These are phyloP conservation scores for Endocladia muricata DNA, from an alignment of 31 red algal species.

Conservation along the genomic window DNA sequence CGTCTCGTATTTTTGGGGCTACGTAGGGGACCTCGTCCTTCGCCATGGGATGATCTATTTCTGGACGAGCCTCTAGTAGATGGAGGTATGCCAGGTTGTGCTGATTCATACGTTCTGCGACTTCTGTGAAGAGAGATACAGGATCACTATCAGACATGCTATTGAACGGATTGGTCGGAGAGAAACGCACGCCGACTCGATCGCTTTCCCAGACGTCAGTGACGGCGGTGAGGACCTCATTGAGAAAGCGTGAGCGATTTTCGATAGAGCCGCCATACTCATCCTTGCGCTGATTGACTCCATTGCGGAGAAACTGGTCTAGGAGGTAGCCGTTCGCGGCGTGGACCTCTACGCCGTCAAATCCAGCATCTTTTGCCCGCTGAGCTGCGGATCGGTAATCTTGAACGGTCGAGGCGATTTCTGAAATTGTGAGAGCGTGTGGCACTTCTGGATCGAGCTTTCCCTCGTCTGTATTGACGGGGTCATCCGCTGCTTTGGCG, in stretches of 20 bases:
- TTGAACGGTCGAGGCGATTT: too few relatives aligned
- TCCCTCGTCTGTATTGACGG: too few relatives aligned
- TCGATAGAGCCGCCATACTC: conserved; percentile 75
- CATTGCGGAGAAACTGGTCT: conserved; percentile 69
- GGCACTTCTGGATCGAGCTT: too few relatives aligned
- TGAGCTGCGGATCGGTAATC: too few relatives aligned
- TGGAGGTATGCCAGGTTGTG: conserved; percentile 70
- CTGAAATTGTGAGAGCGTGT: too few relatives aligned
- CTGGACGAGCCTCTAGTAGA: conserved; percentile 40
- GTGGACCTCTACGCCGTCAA: conserved; percentile 92
- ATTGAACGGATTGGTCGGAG: conserved; percentile 67
- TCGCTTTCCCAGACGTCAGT: conserved; percentile 21
- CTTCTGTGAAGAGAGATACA: conserved; percentile 47
- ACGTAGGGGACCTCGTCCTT: not conserved
- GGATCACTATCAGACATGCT: conserved; percentile 65
- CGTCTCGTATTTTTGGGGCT: conserved; percentile 19
- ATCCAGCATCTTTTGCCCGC: conserved; percentile 81
- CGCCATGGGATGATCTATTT: conserved; percentile 15
- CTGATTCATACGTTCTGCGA: conserved; percentile 29
- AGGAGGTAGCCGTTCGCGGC: conserved; percentile 83
- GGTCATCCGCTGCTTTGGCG: too few relatives aligned
- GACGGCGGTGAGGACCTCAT: conserved; percentile 49
- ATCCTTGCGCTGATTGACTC: conserved; percentile 62
- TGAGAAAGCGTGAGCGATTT: conserved; percentile 56
- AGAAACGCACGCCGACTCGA: conserved; percentile 37